These are phyloP conservation scores for Blumeriella jaapii DNA, from an alignment of 2,329 filamentous ascomycete genomes.

Conservation along the genomic window DNA sequence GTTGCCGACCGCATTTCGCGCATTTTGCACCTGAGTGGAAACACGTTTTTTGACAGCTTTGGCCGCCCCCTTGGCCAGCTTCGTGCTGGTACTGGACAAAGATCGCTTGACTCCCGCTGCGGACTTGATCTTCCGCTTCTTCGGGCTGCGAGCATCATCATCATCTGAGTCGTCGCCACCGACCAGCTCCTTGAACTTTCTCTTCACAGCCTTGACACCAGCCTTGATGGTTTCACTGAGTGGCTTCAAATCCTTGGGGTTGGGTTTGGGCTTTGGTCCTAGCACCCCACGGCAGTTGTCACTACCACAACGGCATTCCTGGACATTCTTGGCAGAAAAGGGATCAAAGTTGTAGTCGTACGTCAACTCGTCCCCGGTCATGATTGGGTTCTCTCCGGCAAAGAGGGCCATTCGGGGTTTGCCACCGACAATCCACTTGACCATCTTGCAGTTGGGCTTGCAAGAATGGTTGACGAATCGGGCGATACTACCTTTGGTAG, in stretches of 20 bases:
- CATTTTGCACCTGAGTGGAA: constrained; percentile 21
- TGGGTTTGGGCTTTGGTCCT: constrained; percentile 40
- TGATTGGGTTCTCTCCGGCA: constrained; percentile 77
- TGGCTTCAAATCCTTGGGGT: constrained; percentile 37
- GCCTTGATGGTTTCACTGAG: constrained; percentile 33
- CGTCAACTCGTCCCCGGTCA: constrained; percentile 90
- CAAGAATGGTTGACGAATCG: constrained; percentile 98
- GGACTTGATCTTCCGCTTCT: constrained; percentile 38
- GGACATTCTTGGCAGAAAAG: constrained; percentile 57
- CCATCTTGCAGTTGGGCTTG: constrained; percentile 92
- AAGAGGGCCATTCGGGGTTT: constrained; percentile 96
- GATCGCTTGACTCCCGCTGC: constrained; percentile 28
- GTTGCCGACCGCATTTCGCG: constrained; percentile 11
- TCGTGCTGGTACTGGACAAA: constrained; percentile 26
- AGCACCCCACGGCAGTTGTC: constrained; percentile 53
- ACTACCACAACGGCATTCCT: constrained; percentile 52
- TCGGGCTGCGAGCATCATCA: constrained; percentile 23
- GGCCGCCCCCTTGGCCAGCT: constrained; percentile 28
- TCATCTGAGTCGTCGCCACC: constrained; percentile 24
- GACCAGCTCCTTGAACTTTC: constrained; percentile 43
- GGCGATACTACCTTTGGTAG: constrained; percentile 88
- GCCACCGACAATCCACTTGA: constrained; percentile 91
- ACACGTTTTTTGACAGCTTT: constrained; percentile 32
- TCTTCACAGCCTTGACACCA: constrained; percentile 38
- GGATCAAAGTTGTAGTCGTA: constrained; percentile 78